A percentile compares a stretch with the other conserved stretches of the same genome.
These are phyloP conservation scores for Fraxinus greggii DNA, from an alignment of 305 asterid genomes.

Conservation along the genomic window DNA sequence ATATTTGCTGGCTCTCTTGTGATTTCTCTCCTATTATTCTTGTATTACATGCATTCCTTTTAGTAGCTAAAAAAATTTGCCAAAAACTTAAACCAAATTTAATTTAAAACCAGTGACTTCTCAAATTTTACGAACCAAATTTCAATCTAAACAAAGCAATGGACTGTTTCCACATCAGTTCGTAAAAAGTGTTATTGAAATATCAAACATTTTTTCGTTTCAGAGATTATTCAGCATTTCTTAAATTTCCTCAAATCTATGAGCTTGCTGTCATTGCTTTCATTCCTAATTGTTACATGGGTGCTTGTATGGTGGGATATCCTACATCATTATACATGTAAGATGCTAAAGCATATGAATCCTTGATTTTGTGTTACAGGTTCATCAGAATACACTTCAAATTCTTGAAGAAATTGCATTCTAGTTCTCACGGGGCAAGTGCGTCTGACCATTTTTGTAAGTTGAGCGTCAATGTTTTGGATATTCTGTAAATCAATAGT, in stretches of 20 bases:
- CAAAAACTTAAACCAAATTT: background rate
- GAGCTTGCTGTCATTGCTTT: conserved; percentile 8
- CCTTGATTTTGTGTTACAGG: conserved; percentile 51
- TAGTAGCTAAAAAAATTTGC: background rate
- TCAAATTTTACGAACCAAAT: background rate
- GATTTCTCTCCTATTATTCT: background rate
- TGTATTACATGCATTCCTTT: conserved; percentile 1
- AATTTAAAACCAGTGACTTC: background rate
- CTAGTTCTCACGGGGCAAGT: conserved; percentile 35
- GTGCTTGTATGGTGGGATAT: background rate
- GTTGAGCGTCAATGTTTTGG: conserved; percentile 12
- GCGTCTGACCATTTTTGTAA: conserved; percentile 18
- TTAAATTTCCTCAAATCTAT: conserved; percentile 4
- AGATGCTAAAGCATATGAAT: conserved; percentile 23
- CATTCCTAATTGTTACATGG: background rate
- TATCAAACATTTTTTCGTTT: background rate
- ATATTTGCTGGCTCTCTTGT: conserved; percentile 7
- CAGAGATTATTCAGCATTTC: background rate
- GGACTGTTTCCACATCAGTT: background rate
- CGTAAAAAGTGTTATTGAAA: background rate
- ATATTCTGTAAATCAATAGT: background rate
- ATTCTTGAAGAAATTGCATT: conserved; percentile 93
- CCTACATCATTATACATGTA: background rate
- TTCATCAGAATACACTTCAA: conserved; percentile 90
- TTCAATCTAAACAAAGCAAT: background rate